Percentiles rank a stretch among this genome's conserved stretches.
Conservation (phyloP, 1,284 basidiomycete genomes). For the Ceratorhiza oryzae-sativae region DNA sequence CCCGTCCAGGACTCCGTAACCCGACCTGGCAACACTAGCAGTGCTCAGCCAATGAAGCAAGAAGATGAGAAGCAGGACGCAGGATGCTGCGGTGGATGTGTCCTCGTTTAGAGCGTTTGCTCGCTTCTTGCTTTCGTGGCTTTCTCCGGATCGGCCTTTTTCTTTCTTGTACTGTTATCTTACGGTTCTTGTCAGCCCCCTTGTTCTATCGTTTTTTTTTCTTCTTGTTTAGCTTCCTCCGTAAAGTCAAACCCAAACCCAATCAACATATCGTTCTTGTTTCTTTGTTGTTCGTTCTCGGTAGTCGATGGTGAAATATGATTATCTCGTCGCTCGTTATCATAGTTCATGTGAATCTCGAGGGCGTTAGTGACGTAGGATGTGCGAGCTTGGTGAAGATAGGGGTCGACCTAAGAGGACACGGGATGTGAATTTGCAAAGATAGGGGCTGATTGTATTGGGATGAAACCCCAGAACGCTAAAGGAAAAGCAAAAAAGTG, state of each 20-base stretch:
- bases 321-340: conserved; percentile 8
- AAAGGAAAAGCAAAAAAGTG: neutral
- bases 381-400: neutral
- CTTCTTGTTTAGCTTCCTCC: neutral
- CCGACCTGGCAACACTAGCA: conserved; percentile 12
- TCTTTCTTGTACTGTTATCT: conserved; percentile 19
- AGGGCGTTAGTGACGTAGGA: neutral
- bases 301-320: neutral
- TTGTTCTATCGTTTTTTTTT: neutral
- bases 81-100: conserved; percentile 77
- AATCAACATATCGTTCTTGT: conserved; percentile 8
- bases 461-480: too few species aligned
- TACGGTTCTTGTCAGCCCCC: neutral
- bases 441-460: too few species aligned
- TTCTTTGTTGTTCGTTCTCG: neutral
- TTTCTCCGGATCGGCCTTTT: neutral
- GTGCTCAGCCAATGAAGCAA: conserved; percentile 47
- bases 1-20: conserved; percentile 8
- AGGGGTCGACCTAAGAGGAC: neutral
- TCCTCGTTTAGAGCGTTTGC: conserved; percentile 62
- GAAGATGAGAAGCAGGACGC: conserved; percentile 53
- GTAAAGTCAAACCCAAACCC: conserved; percentile 21
- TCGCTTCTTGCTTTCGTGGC: neutral
- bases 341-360: neutral
- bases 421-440: too few species aligned